phyloP scores from a whole-genome alignment of 768 basidiomycete genomes.

The Tylopilus plumbeoviolaceoides region DNA sequence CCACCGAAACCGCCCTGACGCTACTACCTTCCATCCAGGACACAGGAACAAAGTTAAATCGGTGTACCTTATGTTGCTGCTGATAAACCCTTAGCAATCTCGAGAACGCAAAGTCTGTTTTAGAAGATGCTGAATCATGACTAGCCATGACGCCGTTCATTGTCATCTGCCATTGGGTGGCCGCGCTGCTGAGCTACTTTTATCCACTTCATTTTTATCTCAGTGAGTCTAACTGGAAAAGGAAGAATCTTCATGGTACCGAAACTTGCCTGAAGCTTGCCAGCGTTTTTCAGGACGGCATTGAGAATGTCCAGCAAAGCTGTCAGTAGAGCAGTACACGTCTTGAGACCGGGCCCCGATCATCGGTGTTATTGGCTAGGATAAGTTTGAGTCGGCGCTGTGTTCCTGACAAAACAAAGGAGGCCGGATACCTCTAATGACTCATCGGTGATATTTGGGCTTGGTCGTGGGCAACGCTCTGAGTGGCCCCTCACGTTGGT shows the following conservation, averaged over 20 bases:
- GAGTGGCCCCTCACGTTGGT: too few relatives aligned
- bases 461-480: too few relatives aligned
- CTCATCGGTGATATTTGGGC: too few relatives aligned
- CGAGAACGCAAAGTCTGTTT: slow-evolving; percentile 9
- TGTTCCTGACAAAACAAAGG: too few relatives aligned
- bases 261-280: neutral
- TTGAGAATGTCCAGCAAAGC: too few relatives aligned
- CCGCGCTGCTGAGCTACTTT: neutral
- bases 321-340: too few relatives aligned
- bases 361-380: too few relatives aligned
- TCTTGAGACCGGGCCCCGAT: too few relatives aligned
- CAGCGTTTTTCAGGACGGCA: too few relatives aligned
- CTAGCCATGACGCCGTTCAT: neutral
- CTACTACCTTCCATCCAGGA: neutral
- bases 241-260: too few relatives aligned
- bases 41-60: neutral
- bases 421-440: too few relatives aligned
- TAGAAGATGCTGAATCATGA: slow-evolving; percentile 5
- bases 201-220: neutral
- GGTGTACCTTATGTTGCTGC: neutral
- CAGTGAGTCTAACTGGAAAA: neutral
- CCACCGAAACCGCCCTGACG: slow-evolving; percentile 2
- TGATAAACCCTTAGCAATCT: slow-evolving; percentile 7
- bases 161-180: neutral
- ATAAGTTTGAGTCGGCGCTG: too few relatives aligned